A percentile compares a stretch with the other conserved stretches of the same genome.
These are phyloP conservation scores for Sesbania bispinosa DNA, from an alignment of 306 rosid species.

Conservation along the genomic window DNA sequence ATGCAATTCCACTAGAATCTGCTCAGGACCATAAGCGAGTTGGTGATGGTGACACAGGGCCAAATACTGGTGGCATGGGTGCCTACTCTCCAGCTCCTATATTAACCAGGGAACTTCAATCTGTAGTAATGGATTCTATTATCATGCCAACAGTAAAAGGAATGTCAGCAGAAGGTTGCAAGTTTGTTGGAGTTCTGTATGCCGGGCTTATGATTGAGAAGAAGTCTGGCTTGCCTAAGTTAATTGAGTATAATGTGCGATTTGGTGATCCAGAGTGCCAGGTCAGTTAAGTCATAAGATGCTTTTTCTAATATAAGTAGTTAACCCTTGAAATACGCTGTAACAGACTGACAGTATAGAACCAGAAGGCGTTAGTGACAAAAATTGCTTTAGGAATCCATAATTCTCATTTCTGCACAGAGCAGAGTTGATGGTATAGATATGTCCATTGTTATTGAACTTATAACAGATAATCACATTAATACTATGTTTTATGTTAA, in stretches of 20 bases:
- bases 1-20: conserved; percentile 91
- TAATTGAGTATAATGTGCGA: conserved; percentile 93
- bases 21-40: conserved; percentile 98
- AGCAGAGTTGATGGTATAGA: neutral
- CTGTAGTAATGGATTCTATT: conserved; percentile 75
- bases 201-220: conserved; percentile 98
- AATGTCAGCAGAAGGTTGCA: conserved; percentile 87
- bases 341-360: neutral
- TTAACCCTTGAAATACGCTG: neutral
- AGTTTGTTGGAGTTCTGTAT: conserved; percentile 87
- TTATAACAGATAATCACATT: neutral
- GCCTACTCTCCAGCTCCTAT: conserved; percentile 95
- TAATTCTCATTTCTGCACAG: neutral
- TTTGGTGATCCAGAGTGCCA: conserved; percentile 99
- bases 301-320: neutral
- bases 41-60: conserved; percentile 94
- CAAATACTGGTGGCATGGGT: conserved; percentile 99
- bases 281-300: conserved; percentile 50
- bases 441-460: neutral
- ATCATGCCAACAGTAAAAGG: conserved; percentile 91
- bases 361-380: neutral
- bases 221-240: conserved; percentile 88
- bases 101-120: conserved; percentile 76
- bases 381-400: neutral
- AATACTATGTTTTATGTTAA: neutral